These are phyloP conservation scores for Crithidia mellificae DNA, from an alignment of 208 protist species.

Conservation along the genomic window DNA sequence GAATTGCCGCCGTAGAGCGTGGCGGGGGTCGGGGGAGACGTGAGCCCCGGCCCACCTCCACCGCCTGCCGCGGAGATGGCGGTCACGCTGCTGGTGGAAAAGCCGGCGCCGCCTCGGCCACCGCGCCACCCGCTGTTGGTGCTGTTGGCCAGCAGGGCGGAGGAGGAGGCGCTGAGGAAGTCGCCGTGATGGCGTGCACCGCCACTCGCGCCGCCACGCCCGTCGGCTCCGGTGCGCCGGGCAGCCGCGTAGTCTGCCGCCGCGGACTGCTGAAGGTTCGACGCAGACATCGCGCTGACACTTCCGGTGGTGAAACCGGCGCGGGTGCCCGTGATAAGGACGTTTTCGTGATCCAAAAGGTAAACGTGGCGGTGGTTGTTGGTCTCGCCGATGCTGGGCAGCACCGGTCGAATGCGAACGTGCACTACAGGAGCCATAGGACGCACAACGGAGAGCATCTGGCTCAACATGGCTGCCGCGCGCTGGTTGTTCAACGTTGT, in stretches of 20 bases:
- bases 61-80: not conserved
- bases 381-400: slow-evolving; percentile 66
- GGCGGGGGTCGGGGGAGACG: not conserved
- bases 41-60: not conserved
- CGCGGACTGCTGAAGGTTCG: not conserved
- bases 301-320: not conserved
- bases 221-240: not conserved
- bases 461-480: slow-evolving; percentile 20
- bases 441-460: slow-evolving; percentile 25
- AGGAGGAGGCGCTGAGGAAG: slow-evolving; percentile 2
- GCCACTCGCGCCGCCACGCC: not conserved
- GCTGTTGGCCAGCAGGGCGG: slow-evolving; percentile 11
- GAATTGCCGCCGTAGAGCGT: slow-evolving; percentile 11
- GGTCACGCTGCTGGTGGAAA: not conserved
- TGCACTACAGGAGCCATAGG: slow-evolving; percentile 69
- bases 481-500: slow-evolving; percentile 7
- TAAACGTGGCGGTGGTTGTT: slow-evolving; percentile 63
- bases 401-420: slow-evolving; percentile 73
- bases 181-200: not conserved
- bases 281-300: not conserved
- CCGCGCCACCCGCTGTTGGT: not conserved
- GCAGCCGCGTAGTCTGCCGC: not conserved
- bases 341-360: slow-evolving; percentile 80
- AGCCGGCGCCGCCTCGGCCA: not conserved
- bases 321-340: slow-evolving; percentile 49